A percentile compares a stretch with the other conserved stretches of the same genome.
Conservation (phyloP, 2,329 filamentous ascomycete species). For the Neocatenulostroma microsporum region DNA sequence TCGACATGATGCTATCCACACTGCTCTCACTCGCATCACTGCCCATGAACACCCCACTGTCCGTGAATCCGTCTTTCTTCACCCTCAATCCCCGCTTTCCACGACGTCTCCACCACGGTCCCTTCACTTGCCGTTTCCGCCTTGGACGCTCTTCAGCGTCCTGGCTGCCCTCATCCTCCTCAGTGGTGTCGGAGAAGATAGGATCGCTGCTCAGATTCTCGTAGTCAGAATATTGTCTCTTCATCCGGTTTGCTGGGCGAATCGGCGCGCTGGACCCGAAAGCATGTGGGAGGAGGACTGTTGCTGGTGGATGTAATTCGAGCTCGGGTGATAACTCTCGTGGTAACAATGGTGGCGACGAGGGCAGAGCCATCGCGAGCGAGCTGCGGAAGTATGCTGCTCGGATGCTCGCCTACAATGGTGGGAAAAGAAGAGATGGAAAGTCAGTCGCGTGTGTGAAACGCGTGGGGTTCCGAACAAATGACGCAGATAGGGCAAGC, state of each 20-base stretch:
- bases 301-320: too few species aligned
- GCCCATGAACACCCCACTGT: conserved; percentile 63
- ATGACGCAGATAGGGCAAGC: too few species aligned
- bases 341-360: conserved; percentile 24
- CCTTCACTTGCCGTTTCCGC: conserved; percentile 56
- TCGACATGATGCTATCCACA: conserved; percentile 8
- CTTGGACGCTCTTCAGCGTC: conserved; percentile 46
- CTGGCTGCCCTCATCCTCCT: conserved; percentile 44
- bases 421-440: conserved; percentile 6
- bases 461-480: conserved; percentile 1
- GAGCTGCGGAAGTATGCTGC: conserved; percentile 7
- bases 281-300: conserved; percentile 12
- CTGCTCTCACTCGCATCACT: conserved; percentile 46
- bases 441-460: conserved; percentile 3
- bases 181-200: conserved; percentile 63
- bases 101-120: conserved; percentile 55
- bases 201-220: conserved; percentile 57
- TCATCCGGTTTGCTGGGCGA: conserved; percentile 18
- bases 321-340: conserved; percentile 16
- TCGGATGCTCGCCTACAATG: conserved; percentile 18
- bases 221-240: conserved; percentile 25
- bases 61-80: conserved; percentile 49
- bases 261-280: conserved; percentile 8
- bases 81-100: conserved; percentile 12
- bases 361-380: conserved; percentile 26